Conservation (phyloP, 208 protist species). For the Strigomonas culicis region DNA sequence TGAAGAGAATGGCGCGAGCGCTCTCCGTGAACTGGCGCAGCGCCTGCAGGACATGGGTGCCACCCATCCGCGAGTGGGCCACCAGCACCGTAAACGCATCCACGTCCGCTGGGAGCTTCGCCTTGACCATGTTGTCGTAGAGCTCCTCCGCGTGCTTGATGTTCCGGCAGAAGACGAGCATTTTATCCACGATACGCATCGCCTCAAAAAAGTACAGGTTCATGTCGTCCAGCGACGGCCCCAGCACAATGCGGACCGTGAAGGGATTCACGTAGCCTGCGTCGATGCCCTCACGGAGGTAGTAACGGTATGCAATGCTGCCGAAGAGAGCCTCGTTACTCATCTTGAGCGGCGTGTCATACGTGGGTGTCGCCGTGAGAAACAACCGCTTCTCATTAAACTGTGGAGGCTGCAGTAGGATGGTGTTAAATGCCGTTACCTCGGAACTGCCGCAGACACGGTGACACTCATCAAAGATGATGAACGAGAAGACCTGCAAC, state of each 20-base stretch:
- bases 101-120: conserved; percentile 29
- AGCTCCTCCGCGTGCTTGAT: conserved; percentile 53
- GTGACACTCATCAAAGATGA: conserved; percentile 80
- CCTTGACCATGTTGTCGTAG: conserved; percentile 19
- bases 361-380: conserved; percentile 71
- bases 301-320: conserved; percentile 74
- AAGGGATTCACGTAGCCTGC: conserved; percentile 71
- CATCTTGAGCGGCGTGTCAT: conserved; percentile 80
- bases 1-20: conserved; percentile 50
- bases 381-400: conserved; percentile 44
- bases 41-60: conserved; percentile 28
- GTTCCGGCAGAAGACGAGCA: conserved; percentile 72
- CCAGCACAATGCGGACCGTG: conserved; percentile 57
- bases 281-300: conserved; percentile 76
- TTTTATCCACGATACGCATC: conserved; percentile 69
- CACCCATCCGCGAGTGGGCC: conserved; percentile 63
- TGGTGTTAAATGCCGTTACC: conserved; percentile 64
- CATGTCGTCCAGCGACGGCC: conserved; percentile 36
- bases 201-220: conserved; percentile 72
- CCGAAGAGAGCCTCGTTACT: conserved; percentile 61
- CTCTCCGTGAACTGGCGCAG: conserved; percentile 36
- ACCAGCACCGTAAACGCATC: conserved; percentile 49
- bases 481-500: conserved; percentile 41
- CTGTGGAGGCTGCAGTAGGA: conserved; percentile 40
- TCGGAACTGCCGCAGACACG: conserved; percentile 64